A percentile compares a stretch with the other conserved stretches of the same genome.
Evolutionary conservation across 208 protist genomes (phyloP).

Genomic region (Leishmania aethiopica): DNA sequence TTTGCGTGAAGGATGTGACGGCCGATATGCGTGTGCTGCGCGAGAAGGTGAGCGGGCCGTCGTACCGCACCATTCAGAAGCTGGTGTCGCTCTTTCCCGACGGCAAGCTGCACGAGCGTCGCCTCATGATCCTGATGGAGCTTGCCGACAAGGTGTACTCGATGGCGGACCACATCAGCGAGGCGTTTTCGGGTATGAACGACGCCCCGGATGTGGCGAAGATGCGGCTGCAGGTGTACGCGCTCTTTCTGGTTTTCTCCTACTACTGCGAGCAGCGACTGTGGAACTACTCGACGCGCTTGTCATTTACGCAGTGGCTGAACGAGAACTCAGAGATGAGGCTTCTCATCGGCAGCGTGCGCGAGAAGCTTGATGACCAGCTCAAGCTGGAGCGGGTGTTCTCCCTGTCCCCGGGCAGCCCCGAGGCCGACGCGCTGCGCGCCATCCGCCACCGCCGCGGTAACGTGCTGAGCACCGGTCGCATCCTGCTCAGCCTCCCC

Average conservation of each 20-base stretch:
- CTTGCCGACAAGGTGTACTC: slow-evolving; percentile 88
- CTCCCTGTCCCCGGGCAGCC: slow-evolving; percentile 37
- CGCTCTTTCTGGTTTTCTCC: slow-evolving; percentile 85
- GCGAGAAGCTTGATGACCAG: slow-evolving; percentile 76
- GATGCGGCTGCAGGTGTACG: slow-evolving; percentile 87
- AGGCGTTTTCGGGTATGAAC: slow-evolving; percentile 63
- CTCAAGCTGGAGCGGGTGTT: slow-evolving; percentile 72
- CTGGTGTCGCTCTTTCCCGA: slow-evolving; percentile 88
- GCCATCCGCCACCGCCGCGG: slow-evolving; percentile 66
- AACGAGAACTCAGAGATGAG: slow-evolving; percentile 65
- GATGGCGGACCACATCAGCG: slow-evolving; percentile 84
- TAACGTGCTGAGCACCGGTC: slow-evolving; percentile 81
- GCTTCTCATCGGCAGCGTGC: slow-evolving; percentile 72
- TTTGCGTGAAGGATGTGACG: slow-evolving; percentile 72
- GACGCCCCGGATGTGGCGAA: slow-evolving; percentile 62
- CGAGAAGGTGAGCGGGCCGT: slow-evolving; percentile 41
- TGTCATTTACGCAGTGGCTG: slow-evolving; percentile 74
- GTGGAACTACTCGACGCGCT: slow-evolving; percentile 65
- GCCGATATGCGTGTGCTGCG: slow-evolving; percentile 73
- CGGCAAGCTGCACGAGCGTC: slow-evolving; percentile 86
- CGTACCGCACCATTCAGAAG: slow-evolving; percentile 87
- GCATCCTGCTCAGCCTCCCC: slow-evolving; percentile 78
- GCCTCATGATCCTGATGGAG: slow-evolving; percentile 79
- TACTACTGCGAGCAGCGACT: slow-evolving; percentile 91
- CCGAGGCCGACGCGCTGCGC: slow-evolving; percentile 49